phyloP scores from a whole-genome alignment of 2,329 filamentous ascomycete species.

The Sordariomycetes sp. region DNA sequence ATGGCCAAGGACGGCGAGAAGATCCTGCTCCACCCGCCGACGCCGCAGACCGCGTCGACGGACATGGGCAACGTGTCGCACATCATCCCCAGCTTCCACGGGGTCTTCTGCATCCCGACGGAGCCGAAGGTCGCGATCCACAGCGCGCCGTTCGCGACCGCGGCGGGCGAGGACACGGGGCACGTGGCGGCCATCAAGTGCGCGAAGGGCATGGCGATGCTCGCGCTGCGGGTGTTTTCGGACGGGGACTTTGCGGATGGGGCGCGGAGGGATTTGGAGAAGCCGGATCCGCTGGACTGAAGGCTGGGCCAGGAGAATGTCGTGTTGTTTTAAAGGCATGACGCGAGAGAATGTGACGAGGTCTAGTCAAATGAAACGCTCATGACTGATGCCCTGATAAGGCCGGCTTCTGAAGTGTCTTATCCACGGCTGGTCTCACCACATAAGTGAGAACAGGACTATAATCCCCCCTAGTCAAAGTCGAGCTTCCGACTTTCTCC shows the following conservation, averaged over 20 bases:
- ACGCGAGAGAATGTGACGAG: too few relatives aligned
- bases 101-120: slow-evolving; percentile 28
- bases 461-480: too few relatives aligned
- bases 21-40: slow-evolving; percentile 17
- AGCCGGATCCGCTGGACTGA: not conserved
- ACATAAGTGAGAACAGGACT: too few relatives aligned
- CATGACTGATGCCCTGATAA: too few relatives aligned
- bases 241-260: not conserved
- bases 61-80: slow-evolving; percentile 43
- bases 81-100: slow-evolving; percentile 33
- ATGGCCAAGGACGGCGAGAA: slow-evolving; percentile 24
- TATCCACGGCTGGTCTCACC: too few relatives aligned
- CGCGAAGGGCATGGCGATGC: slow-evolving; percentile 31
- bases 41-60: slow-evolving; percentile 24
- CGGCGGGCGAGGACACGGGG: slow-evolving; percentile 23
- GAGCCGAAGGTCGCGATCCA: slow-evolving; percentile 13
- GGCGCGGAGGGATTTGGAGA: not conserved
- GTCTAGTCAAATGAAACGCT: too few relatives aligned
- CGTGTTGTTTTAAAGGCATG: too few relatives aligned
- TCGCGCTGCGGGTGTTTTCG: slow-evolving; percentile 19
- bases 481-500: too few relatives aligned
- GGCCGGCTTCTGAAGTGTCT: too few relatives aligned
- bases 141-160: slow-evolving; percentile 29
- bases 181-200: slow-evolving; percentile 29
- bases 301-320: not conserved